These are phyloP conservation scores for Polytrichum formosum DNA, from an alignment of 225 moss, liverwort and hornwort genomes.

Conservation along the genomic window DNA sequence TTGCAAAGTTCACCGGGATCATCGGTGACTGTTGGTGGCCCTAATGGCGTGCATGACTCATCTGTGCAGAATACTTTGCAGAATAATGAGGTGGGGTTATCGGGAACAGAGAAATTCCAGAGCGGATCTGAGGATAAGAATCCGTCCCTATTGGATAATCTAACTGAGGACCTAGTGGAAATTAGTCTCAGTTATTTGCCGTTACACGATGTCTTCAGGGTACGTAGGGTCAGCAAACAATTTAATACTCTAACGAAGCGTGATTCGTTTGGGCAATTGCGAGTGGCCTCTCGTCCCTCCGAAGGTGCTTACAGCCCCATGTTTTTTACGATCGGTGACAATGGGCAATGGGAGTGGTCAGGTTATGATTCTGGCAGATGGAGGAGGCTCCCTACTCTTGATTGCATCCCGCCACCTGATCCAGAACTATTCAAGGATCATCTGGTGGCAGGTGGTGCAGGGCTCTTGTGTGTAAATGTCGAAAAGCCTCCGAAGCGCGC, in stretches of 20 bases:
- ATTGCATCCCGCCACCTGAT: conserved; percentile 26
- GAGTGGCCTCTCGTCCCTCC: neutral
- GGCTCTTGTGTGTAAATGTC: conserved; percentile 28
- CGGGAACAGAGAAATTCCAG: too few relatives aligned
- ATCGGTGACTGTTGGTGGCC: too few relatives aligned
- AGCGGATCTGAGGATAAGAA: too few relatives aligned
- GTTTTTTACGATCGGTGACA: conserved; percentile 8
- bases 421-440: conserved; percentile 35
- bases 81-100: neutral
- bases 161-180: neutral
- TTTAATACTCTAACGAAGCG: neutral
- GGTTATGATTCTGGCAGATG: conserved; percentile 16
- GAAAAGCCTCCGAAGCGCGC: conserved; percentile 12
- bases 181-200: neutral
- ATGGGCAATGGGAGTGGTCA: conserved; percentile 17
- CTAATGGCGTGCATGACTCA: neutral
- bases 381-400: conserved; percentile 17
- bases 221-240: neutral
- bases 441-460: conserved; percentile 29
- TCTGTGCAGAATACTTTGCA: neutral
- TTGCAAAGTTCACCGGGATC: neutral
- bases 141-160: neutral
- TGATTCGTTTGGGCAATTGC: conserved; percentile 9
- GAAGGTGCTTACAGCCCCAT: conserved; percentile 33
- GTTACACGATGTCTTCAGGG: neutral